phyloP scores from a whole-genome alignment of 2,329 filamentous ascomycete genomes.

The Fusarium foetens region DNA sequence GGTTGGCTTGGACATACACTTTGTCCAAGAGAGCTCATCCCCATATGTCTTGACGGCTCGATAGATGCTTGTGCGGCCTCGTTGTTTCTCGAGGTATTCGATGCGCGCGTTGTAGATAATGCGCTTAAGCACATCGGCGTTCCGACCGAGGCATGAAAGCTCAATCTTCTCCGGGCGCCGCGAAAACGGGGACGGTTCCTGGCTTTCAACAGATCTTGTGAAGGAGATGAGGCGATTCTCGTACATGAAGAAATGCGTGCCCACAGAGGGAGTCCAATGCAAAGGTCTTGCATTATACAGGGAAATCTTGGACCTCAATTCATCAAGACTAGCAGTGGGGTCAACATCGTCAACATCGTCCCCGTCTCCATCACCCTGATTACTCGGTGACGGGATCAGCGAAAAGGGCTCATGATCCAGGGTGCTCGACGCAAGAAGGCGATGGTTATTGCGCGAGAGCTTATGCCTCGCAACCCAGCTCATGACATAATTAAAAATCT shows the following conservation, averaged over 20 bases:
- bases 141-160: constrained; percentile 24
- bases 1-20: constrained; percentile 30
- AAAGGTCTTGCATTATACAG: constrained; percentile 20
- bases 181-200: background rate
- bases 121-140: constrained; percentile 23
- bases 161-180: background rate
- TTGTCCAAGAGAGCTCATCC: constrained; percentile 13
- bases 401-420: background rate
- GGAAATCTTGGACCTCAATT: constrained; percentile 16
- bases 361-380: background rate
- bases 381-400: background rate
- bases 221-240: constrained; percentile 19
- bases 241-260: constrained; percentile 29
- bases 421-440: constrained; percentile 22
- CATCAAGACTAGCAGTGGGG: constrained; percentile 2
- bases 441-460: constrained; percentile 23
- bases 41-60: background rate
- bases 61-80: constrained; percentile 27
- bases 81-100: constrained; percentile 23
- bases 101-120: constrained; percentile 25
- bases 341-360: background rate
- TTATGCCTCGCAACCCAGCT: constrained; percentile 22
- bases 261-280: constrained; percentile 23
- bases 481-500: constrained; percentile 30
- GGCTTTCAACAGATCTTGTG: background rate